Conservation (phyloP, 2,329 filamentous ascomycete species). For the Fusarium fujikuroi region DNA sequence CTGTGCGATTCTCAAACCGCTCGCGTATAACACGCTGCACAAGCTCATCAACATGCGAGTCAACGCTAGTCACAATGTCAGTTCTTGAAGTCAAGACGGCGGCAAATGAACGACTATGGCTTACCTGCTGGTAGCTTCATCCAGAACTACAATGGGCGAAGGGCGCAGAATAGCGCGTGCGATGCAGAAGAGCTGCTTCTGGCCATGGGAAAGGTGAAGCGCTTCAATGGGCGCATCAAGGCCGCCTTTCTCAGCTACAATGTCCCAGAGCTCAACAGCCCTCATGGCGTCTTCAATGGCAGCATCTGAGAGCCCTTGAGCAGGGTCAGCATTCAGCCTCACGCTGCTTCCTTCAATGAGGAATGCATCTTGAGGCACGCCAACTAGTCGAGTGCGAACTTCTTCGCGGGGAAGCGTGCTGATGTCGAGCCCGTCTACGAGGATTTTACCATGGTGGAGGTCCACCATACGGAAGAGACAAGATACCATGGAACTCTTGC, state of each 20-base stretch:
- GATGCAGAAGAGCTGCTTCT: constrained; percentile 61
- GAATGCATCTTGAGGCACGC: constrained; percentile 63
- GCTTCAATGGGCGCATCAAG: constrained; percentile 50
- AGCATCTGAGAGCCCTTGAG: constrained; percentile 49
- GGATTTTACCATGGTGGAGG: constrained; percentile 54
- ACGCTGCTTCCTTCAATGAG: constrained; percentile 56
- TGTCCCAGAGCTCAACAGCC: constrained; percentile 57
- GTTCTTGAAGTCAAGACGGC: neutral
- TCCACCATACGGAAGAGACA: constrained; percentile 58
- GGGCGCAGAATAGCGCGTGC: constrained; percentile 56
- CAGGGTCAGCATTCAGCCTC: constrained; percentile 60
- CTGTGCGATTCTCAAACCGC: constrained; percentile 38
- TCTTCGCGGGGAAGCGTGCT: constrained; percentile 40
- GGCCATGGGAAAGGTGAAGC: constrained; percentile 56
- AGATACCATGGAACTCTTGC: constrained; percentile 57
- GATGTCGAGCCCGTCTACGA: constrained; percentile 56
- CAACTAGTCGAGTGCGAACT: constrained; percentile 50
- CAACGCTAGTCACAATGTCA: constrained; percentile 22
- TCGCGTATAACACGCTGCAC: constrained; percentile 27
- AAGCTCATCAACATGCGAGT: constrained; percentile 30
- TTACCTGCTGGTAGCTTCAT: constrained; percentile 56
- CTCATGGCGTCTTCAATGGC: constrained; percentile 56
- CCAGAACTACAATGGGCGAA: constrained; percentile 54
- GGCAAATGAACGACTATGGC: neutral
- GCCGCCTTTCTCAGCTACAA: constrained; percentile 52